Conservation (phyloP, 169 alveolate genomes). For the Eimeria tenella region DNA sequence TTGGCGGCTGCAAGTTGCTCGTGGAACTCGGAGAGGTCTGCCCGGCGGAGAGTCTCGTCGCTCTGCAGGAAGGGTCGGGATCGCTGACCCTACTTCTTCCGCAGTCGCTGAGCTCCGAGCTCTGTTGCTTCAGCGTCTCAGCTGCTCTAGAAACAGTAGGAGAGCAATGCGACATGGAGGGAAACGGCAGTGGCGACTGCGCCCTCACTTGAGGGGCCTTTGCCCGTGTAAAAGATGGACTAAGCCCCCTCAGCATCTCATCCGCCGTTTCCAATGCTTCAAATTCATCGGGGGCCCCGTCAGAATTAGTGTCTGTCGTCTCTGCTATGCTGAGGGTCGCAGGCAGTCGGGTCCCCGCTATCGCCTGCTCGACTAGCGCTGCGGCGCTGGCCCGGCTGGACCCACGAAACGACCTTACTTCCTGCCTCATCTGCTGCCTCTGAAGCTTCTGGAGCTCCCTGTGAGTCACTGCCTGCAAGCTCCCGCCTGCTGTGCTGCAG, state of each 20-base stretch:
- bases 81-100: neutral
- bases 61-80: neutral
- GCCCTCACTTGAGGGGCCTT: slow-evolving; percentile 58
- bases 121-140: neutral
- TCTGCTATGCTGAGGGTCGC: slow-evolving; percentile 41
- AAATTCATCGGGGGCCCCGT: slow-evolving; percentile 57
- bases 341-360: slow-evolving; percentile 5
- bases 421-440: neutral
- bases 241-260: neutral
- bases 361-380: neutral
- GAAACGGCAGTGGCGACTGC: slow-evolving; percentile 71
- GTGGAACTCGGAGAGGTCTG: neutral
- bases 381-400: neutral
- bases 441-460: neutral
- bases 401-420: neutral
- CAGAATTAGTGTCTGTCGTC: slow-evolving; percentile 39
- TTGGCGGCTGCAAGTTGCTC: neutral
- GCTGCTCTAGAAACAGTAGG: neutral
- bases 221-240: slow-evolving; percentile 28
- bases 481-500: slow-evolving; percentile 14
- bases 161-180: slow-evolving; percentile 42
- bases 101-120: neutral
- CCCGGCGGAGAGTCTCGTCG: neutral
- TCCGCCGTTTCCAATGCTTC: neutral
- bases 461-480: neutral